Evolutionary conservation across 495 filamentous ascomycete species (phyloP).

Genomic region (Penicillium cinerascens): DNA sequence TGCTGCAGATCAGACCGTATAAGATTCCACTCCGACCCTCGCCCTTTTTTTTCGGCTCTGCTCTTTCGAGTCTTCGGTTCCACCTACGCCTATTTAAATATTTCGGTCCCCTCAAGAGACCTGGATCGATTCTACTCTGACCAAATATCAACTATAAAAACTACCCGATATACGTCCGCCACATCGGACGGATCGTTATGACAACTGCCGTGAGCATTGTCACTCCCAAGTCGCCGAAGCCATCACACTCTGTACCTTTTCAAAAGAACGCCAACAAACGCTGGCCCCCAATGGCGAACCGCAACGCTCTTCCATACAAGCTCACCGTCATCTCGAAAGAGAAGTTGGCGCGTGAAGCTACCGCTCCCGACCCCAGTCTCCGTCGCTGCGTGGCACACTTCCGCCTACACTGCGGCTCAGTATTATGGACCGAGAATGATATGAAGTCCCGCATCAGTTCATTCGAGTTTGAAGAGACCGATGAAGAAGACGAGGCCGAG

Average conservation of each 20-base stretch:
- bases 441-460: slow-evolving; percentile 43
- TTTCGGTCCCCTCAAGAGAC: neutral
- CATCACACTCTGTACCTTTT: slow-evolving; percentile 16
- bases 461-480: slow-evolving; percentile 39
- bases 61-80: slow-evolving; percentile 3
- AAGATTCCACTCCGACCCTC: slow-evolving; percentile 7
- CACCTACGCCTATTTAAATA: neutral
- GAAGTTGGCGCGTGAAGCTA: slow-evolving; percentile 42
- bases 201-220: slow-evolving; percentile 13
- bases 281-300: slow-evolving; percentile 43
- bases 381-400: slow-evolving; percentile 43
- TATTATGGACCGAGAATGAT: slow-evolving; percentile 41
- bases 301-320: slow-evolving; percentile 39
- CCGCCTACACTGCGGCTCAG: slow-evolving; percentile 37
- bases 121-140: neutral
- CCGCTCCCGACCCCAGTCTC: slow-evolving; percentile 39
- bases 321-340: slow-evolving; percentile 42
- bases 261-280: slow-evolving; percentile 35
- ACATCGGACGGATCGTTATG: slow-evolving; percentile 13
- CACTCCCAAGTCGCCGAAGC: slow-evolving; percentile 17
- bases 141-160: neutral
- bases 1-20: slow-evolving; percentile 15
- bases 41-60: neutral
- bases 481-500: slow-evolving; percentile 34
- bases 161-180: neutral